Base-by-base conservation (phyloP, 805 yeast species). In the Candida boidinii region DNA sequence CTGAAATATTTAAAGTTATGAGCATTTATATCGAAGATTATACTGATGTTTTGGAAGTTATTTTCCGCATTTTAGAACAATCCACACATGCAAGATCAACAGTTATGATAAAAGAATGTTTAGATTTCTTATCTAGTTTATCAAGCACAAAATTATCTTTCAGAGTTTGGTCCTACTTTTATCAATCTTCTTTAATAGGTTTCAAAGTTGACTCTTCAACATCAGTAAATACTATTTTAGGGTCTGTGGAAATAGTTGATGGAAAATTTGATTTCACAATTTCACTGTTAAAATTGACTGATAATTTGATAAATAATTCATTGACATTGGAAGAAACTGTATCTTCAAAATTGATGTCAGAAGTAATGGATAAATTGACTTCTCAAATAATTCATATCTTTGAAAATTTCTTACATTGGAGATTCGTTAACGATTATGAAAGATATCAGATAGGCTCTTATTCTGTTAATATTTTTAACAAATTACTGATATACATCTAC, bases 81-180 rank as follows among this genome's bases (percentile, higher is more conserved):
- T 71, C 82, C 0, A 56, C 82, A 35, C 79, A 71, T 40, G 59
- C 68, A 16, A 64, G 84, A 45, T 61, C 73, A 34, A 56, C 70
- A 5, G 44, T 56, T 0, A 48, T 75, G 1, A 54, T 76, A 17
- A 60, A 64, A 16, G 53, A 64, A 1, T 60, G 77, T 12, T 45
- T 76, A 15, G 53, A 66, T 9, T 67, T 83, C 16, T 57, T 85
- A 20, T 55, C 66, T 2, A 60, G 68, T 0, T 13, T 60, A 72
- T 25, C 61, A 62, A 25, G 60, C 60, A 29, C 56, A 19, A 51
- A 72, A 5, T 70, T 65, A 25, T 73, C 94, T 0, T 66, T 70
- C 38, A 64, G 85, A 35, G 80, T 87, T 3, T 88, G 96, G 95
- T 70, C 86, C 0, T 79, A 79, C 46, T 54, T 90, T 11, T 68